phyloP scores from a whole-genome alignment of 148 eudicot species.

The Rhododendron vialii region DNA sequence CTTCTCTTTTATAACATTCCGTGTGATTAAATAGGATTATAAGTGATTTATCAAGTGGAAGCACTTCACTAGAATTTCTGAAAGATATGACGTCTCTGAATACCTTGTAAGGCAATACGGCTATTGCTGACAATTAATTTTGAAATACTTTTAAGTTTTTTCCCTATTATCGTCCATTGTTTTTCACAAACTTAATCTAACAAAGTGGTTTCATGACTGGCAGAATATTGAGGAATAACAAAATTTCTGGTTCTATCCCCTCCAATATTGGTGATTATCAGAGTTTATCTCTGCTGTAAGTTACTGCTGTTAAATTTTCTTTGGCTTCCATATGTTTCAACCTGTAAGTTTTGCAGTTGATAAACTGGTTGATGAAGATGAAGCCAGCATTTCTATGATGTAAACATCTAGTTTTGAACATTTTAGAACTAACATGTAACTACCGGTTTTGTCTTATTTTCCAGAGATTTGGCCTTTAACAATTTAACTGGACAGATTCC shows the following conservation, averaged over 20 bases:
- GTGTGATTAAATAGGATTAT: slow-evolving; percentile 43
- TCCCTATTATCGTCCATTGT: neutral
- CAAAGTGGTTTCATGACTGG: neutral
- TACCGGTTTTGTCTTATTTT: slow-evolving; percentile 8
- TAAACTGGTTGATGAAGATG: neutral
- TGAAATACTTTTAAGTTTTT: neutral
- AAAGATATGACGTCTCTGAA: slow-evolving; percentile 39
- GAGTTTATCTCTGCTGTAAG: slow-evolving; percentile 59
- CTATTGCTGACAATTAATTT: neutral
- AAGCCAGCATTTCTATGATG: neutral
- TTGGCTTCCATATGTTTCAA: neutral
- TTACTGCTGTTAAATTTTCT: slow-evolving; percentile 8
- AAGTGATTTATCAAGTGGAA: slow-evolving; percentile 60
- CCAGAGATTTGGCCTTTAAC: slow-evolving; percentile 95
- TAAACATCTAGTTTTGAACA: neutral
- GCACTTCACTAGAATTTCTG: slow-evolving; percentile 54
- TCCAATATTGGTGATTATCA: slow-evolving; percentile 38
- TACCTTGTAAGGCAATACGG: slow-evolving; percentile 42
- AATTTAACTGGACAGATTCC: slow-evolving; percentile 65
- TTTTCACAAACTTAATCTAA: neutral
- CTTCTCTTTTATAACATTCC: neutral
- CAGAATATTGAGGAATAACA: slow-evolving; percentile 69
- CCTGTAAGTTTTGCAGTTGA: neutral
- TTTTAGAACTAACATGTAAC: neutral
- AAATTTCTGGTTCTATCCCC: slow-evolving; percentile 71